phyloP scores from a whole-genome alignment of 1,284 basidiomycete genomes.

The Sanghuangporus sanghuang region DNA sequence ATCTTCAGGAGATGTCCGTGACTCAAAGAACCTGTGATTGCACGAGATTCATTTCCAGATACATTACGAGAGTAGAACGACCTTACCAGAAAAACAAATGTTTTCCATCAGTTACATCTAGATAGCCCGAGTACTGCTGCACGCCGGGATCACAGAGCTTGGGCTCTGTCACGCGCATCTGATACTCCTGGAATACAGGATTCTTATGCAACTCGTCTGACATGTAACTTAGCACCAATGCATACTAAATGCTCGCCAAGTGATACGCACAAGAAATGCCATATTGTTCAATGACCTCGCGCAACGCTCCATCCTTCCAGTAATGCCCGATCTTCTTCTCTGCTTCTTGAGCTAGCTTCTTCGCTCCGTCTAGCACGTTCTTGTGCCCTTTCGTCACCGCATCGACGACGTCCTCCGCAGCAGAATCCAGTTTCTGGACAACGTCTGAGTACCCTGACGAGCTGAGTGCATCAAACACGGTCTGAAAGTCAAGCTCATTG shows the following conservation, averaged over 20 bases:
- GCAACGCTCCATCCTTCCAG: slow-evolving; percentile 42
- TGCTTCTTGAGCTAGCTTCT: slow-evolving; percentile 16
- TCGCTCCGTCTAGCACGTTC: slow-evolving; percentile 11
- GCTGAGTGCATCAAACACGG: slow-evolving; percentile 5
- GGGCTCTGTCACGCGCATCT: slow-evolving; percentile 69
- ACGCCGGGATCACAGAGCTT: slow-evolving; percentile 78
- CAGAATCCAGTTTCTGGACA: background rate
- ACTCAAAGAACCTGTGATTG: slow-evolving; percentile 76
- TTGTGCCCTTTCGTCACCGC: background rate
- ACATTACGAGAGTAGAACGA: slow-evolving; percentile 14
- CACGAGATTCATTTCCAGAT: slow-evolving; percentile 1
- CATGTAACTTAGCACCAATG: slow-evolving; percentile 6
- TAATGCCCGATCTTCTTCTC: slow-evolving; percentile 36
- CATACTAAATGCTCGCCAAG: background rate
- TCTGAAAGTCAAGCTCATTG: slow-evolving; percentile 9
- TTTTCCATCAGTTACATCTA: slow-evolving; percentile 82
- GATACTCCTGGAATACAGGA: slow-evolving; percentile 63
- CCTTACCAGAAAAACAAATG: slow-evolving; percentile 84
- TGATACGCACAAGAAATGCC: slow-evolving; percentile 50
- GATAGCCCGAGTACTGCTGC: slow-evolving; percentile 85
- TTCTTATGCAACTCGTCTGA: slow-evolving; percentile 74
- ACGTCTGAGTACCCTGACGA: background rate
- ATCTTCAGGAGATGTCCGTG: slow-evolving; percentile 61
- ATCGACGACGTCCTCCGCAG: slow-evolving; percentile 2
- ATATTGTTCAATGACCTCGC: slow-evolving; percentile 62